Evolutionary conservation across 2,329 filamentous ascomycete species (phyloP), one percentile per base, ranked within the genome.

Genomic region (Alternaria tenuissima): DNA sequence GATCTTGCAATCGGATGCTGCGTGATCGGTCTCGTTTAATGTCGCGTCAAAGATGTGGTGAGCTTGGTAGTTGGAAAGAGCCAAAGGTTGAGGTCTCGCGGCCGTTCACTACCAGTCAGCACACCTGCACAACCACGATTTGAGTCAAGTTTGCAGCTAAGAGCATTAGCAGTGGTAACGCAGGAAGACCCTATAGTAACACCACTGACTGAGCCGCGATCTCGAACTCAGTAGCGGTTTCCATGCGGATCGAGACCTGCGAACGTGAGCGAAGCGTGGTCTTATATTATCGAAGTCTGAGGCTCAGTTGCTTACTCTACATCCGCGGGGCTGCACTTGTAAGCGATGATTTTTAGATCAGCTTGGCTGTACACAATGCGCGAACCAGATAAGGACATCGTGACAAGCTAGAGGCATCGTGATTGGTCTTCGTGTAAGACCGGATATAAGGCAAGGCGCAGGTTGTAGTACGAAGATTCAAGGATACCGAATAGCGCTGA

Each of bases 71-170:
- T 24, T 47, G 42, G 22, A 39, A 47, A 22, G n/a, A 28, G 42
- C 42, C 32, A 14, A 38, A 26, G 42, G 20, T 20, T 36, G 34
- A 47, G 22, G 42, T 18, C 18, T 14, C 5, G 24, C 8, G 30
- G 24, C 42, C 24, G 7, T 34, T 36, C 38, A 7, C 7, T 39
- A 30, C 41, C 18, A 46, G 42, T 55, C 42, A n/a, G 42, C 22
- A 46, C 43, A 26, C 16, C 52, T 55, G 52, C 43, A 55, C 52
- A 18, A 55, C 46, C 32, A 39, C 16, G 5, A 39, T 42, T 20
- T 46, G 24, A 28, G 32, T 24, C 43, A 28, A 16, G 12, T 30
- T 26, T n/a, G 42, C 43, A 30, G 42, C 46, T 24, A 55, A 39
- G 11, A 47, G 32, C 32, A 30, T 18, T 55, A 46, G 52, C 34